Base-by-base conservation (phyloP, 1,139 yeast genomes). In the Pichia sp. region DNA sequence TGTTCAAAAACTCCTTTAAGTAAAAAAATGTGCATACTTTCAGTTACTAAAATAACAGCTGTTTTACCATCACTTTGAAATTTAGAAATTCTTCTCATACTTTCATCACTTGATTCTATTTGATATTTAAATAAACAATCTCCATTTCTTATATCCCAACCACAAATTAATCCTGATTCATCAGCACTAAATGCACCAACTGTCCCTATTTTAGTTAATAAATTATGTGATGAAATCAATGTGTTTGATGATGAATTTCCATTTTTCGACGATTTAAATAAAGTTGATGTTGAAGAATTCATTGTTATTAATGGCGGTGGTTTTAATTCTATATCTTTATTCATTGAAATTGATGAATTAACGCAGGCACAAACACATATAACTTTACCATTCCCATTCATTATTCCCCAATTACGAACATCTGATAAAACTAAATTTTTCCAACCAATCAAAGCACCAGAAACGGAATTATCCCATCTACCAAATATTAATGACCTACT, bases 391-490 rank as follows among this genome's bases (percentile, higher is more conserved):
- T 32, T 32, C 3, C 52, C 47, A 49, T 68, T 71, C 38, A 41
- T 41, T 4, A 45, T 42, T 24, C 60, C 57, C 47, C 66, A 67
- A 43, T 64, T 65, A 10, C 63, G 60, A 2, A 67, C 57, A 0
- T 72, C 68, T 7, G 68, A 59, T 38, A 69, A 48, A 37, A 69
- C 61, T 20, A 59, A 49, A 28, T 61, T 61, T 41, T 56, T 59
- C 50, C 65, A 63, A 27, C 65, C 63, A 36, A 73, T 51, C 11
- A 66, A 52, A 37, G 71, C 67, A 6, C 69, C 67, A 34, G 54
- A 68, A 1, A 73, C 61, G 36, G 65, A 60, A 8, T 77, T 76
- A 54, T 71, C 73, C 56, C 66, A 67, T 42, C 72, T 62, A 3
- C 77, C 78, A 56, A 68, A 71, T 0, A 69, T 66, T 0, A 72